Evolutionary conservation across 2,329 filamentous ascomycete species (phyloP).

Genomic region (Aspergillus vadensis): DNA sequence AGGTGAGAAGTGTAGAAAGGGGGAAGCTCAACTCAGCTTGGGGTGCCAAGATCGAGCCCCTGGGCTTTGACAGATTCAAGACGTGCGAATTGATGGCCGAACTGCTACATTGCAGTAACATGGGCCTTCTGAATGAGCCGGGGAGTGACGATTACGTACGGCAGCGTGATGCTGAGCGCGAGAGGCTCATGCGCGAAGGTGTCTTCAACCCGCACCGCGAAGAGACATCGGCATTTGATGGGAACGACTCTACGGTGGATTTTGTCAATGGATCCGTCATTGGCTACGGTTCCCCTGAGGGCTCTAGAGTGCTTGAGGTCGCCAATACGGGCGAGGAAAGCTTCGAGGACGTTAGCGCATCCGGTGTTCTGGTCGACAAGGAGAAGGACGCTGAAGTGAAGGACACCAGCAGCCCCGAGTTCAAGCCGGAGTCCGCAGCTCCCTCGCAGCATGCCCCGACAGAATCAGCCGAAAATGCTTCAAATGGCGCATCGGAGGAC

Average conservation of each 20-base stretch:
- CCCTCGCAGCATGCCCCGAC: slow-evolving; percentile 17
- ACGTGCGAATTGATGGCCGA: slow-evolving; percentile 99
- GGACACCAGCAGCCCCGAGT: slow-evolving; percentile 33
- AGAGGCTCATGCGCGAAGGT: slow-evolving; percentile 75
- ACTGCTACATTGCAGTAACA: slow-evolving; percentile 95
- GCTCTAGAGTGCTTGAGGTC: slow-evolving; percentile 70
- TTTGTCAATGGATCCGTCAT: slow-evolving; percentile 47
- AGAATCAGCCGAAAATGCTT: not conserved
- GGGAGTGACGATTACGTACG: slow-evolving; percentile 87
- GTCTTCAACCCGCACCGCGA: slow-evolving; percentile 58
- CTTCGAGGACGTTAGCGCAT: slow-evolving; percentile 80
- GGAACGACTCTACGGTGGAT: slow-evolving; percentile 49
- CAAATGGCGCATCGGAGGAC: slow-evolving; percentile 2
- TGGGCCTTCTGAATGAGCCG: slow-evolving; percentile 89
- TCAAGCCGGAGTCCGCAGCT: slow-evolving; percentile 25
- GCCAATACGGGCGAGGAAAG: slow-evolving; percentile 84
- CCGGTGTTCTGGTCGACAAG: slow-evolving; percentile 72
- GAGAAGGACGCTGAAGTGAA: slow-evolving; percentile 68
- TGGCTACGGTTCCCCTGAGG: slow-evolving; percentile 59
- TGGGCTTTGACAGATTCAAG: slow-evolving; percentile 98
- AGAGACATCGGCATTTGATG: slow-evolving; percentile 59
- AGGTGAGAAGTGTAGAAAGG: slow-evolving; percentile 65
- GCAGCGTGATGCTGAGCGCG: slow-evolving; percentile 76
- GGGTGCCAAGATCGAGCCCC: slow-evolving; percentile 84
- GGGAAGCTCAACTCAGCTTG: slow-evolving; percentile 82